These are phyloP conservation scores for Aphanomyces astaci DNA, from an alignment of 352 stramenopile genomes.

Conservation along the genomic window DNA sequence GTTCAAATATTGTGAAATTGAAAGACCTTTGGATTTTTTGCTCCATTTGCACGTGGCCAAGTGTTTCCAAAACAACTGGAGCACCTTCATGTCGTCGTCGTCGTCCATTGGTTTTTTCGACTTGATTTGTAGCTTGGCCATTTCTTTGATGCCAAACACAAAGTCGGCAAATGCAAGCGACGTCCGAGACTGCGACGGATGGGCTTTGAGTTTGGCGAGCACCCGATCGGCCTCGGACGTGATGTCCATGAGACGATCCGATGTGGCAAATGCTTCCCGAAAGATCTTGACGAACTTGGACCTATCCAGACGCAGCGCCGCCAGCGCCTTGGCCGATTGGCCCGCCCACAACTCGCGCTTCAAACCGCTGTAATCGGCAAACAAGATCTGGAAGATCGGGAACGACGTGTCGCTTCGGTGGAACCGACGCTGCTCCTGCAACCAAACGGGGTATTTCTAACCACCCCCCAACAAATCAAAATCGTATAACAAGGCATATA, in stretches of 20 bases:
- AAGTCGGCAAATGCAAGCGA: slow-evolving; percentile 3
- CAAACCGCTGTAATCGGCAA: slow-evolving; percentile 19
- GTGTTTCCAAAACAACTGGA: slow-evolving; percentile 9
- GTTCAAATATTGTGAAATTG: no score
- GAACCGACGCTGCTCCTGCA: not conserved
- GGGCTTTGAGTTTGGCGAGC: slow-evolving; percentile 11
- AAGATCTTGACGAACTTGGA: slow-evolving; percentile 23
- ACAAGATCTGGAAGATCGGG: slow-evolving; percentile 17
- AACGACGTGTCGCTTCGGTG: slow-evolving; percentile 13
- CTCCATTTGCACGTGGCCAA: slow-evolving; percentile 9
- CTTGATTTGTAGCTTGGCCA: slow-evolving; percentile 20
- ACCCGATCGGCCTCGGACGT: slow-evolving; percentile 15
- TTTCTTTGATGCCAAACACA: slow-evolving; percentile 6
- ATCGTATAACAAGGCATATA: no score
- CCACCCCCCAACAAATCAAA: no score
- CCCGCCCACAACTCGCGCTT: slow-evolving; percentile 8
- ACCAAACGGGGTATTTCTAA: slow-evolving; percentile 16
- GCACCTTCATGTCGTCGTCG: slow-evolving; percentile 1
- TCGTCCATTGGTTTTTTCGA: slow-evolving; percentile 5
- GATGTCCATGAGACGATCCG: slow-evolving; percentile 13
- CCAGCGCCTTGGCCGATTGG: slow-evolving; percentile 3
- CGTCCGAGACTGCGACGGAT: slow-evolving; percentile 16
- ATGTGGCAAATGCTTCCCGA: slow-evolving; percentile 13
- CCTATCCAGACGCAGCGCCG: slow-evolving; percentile 10
- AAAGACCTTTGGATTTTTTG: slow-evolving; percentile 20